Base-by-base conservation (phyloP, 768 basidiomycete genomes). In the Trametes sanguinea region DNA sequence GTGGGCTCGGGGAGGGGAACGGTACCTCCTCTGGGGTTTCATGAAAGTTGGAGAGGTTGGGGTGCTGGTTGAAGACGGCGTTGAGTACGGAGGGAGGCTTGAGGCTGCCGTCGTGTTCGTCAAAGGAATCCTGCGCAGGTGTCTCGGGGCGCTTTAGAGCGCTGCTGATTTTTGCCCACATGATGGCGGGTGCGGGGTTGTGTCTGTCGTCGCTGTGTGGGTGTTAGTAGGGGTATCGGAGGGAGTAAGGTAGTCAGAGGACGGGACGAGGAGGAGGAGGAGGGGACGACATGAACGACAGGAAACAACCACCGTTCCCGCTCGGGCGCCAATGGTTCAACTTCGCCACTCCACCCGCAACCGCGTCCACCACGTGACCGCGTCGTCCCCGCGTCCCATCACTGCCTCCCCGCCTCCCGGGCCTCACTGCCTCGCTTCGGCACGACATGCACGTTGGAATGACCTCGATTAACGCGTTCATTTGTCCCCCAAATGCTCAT, bases 91-190 rank as follows among this genome's bases (percentile, higher is more conserved):
- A 64, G 3, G 57, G 65, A 4, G 57, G 51, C 30, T 60, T 54
- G 47, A 44, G 35, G 63, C 35, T 42, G 48, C 60, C 50, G 54
- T 62, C 57, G 53, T 60, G 52, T 54, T 71, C 70, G 53, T 37
- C 35, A 37, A 6, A 6, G 35, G 66, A 57, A 51, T 71, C 68
- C 11, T 61, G 48, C 6, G 43, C 57, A 29, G 66, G 67, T 11
- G 67, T 70, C 42, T 60, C 64, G n/a, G 69, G 62, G 14, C 76
- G 75, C 69, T 82, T 87, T 64, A 88, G 77, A 54, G 79, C 83
- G 67, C 77, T 80, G 69, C 80, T 83, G 44, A 87, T 69, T 72
- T 83, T 88, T 4, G 86, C 81, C 85, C 86, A 88, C 85, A 87
- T 87, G 4, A 47, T 60, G 6, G 58, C n/a, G 33, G 51, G 14